phyloP scores from a whole-genome alignment of 352 stramenopile genomes.

The Vaucheria bursata region DNA sequence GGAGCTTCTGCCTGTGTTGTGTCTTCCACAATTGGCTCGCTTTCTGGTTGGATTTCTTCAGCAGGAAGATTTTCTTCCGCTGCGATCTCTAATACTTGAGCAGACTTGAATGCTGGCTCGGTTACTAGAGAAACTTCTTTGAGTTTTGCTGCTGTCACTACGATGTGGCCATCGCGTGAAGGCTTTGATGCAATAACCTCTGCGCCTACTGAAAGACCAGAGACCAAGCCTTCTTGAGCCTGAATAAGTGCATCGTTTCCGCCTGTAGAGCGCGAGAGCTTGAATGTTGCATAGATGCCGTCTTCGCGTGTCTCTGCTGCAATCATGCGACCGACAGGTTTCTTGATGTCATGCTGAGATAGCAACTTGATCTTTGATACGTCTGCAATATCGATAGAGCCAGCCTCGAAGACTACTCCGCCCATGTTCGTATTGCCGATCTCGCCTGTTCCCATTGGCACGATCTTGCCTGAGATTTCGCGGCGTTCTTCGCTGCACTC shows the following conservation, averaged over 20 bases:
- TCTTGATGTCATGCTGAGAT: constrained; percentile 1
- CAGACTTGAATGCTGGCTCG: neutral
- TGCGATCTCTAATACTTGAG: neutral
- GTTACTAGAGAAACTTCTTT: constrained; percentile 6
- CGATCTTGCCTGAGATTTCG: constrained; percentile 1
- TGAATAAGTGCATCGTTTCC: constrained; percentile 2
- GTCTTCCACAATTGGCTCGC: neutral
- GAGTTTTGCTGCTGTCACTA: neutral
- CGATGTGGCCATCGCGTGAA: neutral
- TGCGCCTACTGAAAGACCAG: neutral
- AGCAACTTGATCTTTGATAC: neutral
- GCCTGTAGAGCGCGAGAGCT: neutral
- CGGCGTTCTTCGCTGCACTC: neutral
- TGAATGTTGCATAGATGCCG: neutral
- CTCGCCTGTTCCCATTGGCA: neutral
- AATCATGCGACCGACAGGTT: neutral
- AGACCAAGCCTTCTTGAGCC: neutral
- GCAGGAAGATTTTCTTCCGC: neutral
- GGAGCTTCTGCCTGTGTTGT: neutral
- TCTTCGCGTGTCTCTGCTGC: neutral
- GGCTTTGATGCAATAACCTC: constrained; percentile 1
- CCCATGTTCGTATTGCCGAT: neutral
- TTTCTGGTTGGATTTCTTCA: neutral
- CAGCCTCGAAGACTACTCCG: neutral
- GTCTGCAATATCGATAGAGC: neutral